Evolutionary conservation across 345 rosid species (phyloP).

Genomic region (Heritiera littoralis): DNA sequence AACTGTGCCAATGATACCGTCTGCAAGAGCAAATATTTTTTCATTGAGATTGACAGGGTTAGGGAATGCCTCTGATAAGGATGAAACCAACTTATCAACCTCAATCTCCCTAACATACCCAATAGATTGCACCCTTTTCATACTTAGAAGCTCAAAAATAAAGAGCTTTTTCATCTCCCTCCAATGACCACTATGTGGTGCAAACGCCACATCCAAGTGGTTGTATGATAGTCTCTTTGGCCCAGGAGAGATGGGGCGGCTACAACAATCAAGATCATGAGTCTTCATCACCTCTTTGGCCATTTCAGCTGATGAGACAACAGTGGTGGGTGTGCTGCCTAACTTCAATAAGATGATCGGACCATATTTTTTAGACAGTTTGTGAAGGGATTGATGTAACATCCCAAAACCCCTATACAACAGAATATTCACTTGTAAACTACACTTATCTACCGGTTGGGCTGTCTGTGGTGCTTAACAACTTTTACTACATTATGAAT

Average conservation of each 20-base stretch:
- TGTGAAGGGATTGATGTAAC: slow-evolving; percentile 12
- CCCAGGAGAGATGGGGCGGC: slow-evolving; percentile 1
- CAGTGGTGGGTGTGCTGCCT: neutral
- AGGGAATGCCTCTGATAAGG: neutral
- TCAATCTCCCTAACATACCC: neutral
- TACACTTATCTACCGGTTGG: too few species aligned
- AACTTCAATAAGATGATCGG: slow-evolving; percentile 4
- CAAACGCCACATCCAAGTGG: slow-evolving; percentile 14
- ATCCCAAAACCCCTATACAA: too few species aligned
- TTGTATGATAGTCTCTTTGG: slow-evolving; percentile 16
- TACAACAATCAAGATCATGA: slow-evolving; percentile 12
- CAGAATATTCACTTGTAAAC: too few species aligned
- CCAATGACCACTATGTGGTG: slow-evolving; percentile 21
- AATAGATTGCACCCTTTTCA: slow-evolving; percentile 20
- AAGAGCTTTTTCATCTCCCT: slow-evolving; percentile 10
- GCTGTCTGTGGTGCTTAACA: too few species aligned
- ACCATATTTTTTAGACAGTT: slow-evolving; percentile 4
- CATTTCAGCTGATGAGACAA: slow-evolving; percentile 16
- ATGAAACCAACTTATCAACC: neutral
- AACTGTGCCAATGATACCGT: neutral
- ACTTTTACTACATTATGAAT: too few species aligned
- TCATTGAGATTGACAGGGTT: neutral
- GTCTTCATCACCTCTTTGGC: slow-evolving; percentile 17
- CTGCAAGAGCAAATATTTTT: neutral
- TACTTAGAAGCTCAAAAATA: slow-evolving; percentile 9